Conservation (phyloP, 2,329 filamentous ascomycete genomes). For the Ophidiomyces ophidiicola region DNA sequence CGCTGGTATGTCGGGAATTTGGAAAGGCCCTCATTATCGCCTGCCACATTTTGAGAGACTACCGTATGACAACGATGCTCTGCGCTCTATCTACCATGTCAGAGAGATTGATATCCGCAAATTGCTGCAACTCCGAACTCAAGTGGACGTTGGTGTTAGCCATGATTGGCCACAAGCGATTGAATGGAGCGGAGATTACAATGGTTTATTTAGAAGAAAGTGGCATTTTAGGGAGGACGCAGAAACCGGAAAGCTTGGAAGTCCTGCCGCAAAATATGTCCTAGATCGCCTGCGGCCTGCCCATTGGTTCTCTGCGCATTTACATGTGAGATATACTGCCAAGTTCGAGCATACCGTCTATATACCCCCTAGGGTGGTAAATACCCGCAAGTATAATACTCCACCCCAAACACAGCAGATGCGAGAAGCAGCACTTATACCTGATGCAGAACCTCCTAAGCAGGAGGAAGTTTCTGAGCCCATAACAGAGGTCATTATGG, state of each 20-base stretch:
- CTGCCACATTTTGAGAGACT: constrained; percentile 74
- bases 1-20: constrained; percentile 83
- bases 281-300: constrained; percentile 69
- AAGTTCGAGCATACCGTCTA: constrained; percentile 9
- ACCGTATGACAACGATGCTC: constrained; percentile 65
- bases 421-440: constrained; percentile 1
- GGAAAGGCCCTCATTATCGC: constrained; percentile 80
- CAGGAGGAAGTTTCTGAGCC: not conserved
- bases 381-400: not conserved
- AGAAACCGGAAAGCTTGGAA: constrained; percentile 62
- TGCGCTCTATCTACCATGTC: constrained; percentile 78
- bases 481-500: not conserved
- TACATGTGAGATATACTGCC: constrained; percentile 80
- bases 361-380: constrained; percentile 3
- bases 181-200: constrained; percentile 62
- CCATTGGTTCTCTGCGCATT: constrained; percentile 87
- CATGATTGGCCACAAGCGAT: constrained; percentile 90
- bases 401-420: not conserved
- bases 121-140: constrained; percentile 67
- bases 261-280: constrained; percentile 62
- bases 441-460: not conserved
- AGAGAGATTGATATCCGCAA: constrained; percentile 86
- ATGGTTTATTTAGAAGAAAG: constrained; percentile 60
- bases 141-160: constrained; percentile 81
- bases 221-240: constrained; percentile 65